Evolutionary conservation across 1,139 yeast genomes (phyloP).

Genomic region (Chernovozyma aurita): DNA sequence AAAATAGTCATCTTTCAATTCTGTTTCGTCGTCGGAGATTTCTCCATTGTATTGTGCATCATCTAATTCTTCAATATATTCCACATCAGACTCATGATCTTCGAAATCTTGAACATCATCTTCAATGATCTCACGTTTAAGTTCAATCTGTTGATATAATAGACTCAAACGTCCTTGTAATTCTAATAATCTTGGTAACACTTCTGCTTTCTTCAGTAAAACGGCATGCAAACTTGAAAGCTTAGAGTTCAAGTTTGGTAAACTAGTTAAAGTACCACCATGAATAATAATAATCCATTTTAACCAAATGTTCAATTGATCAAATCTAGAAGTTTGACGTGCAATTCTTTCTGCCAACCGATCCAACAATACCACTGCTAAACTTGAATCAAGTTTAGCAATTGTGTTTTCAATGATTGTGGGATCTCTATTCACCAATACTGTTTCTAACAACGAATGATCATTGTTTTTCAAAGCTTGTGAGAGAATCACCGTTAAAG

Average conservation of each 20-base stretch:
- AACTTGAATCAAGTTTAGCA: constrained; percentile 60
- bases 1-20: constrained; percentile 16
- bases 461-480: constrained; percentile 74
- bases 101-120: constrained; percentile 16
- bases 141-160: constrained; percentile 63
- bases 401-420: constrained; percentile 69
- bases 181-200: constrained; percentile 74
- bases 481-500: constrained; percentile 60
- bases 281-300: constrained; percentile 90
- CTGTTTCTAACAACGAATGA: constrained; percentile 71
- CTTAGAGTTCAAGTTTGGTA: constrained; percentile 65
- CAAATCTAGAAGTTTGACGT: constrained; percentile 60
- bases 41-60: constrained; percentile 32
- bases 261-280: constrained; percentile 69
- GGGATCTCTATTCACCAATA: constrained; percentile 72
- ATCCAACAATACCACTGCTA: constrained; percentile 74
- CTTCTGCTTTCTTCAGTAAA: constrained; percentile 65
- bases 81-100: constrained; percentile 14
- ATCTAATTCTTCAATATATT: constrained; percentile 26
- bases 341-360: constrained; percentile 81
- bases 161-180: constrained; percentile 78
- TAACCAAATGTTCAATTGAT: constrained; percentile 80
- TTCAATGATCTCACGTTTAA: constrained; percentile 53
- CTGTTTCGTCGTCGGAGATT: constrained; percentile 26
- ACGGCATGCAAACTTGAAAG: constrained; percentile 77